phyloP scores from a whole-genome alignment of 345 rosid genomes.

The Citrus maxima region DNA sequence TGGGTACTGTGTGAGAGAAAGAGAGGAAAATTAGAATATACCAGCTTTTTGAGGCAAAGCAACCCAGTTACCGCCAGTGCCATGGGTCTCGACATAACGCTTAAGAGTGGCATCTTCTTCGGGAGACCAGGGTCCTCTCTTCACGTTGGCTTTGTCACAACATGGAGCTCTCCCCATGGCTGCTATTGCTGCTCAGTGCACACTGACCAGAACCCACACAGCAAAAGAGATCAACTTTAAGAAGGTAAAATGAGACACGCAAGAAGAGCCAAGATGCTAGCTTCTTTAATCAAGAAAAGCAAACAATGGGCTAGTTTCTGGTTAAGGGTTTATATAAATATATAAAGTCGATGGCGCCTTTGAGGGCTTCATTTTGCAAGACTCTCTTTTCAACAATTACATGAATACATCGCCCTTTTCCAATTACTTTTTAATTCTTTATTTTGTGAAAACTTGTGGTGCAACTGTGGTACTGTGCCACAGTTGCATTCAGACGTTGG shows the following conservation, averaged over 20 bases:
- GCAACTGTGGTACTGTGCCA: no score
- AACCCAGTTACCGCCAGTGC: conserved; percentile 56
- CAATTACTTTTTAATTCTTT: no score
- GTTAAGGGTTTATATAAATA: conserved; percentile 2
- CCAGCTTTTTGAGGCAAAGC: conserved; percentile 63
- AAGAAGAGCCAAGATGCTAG: background rate
- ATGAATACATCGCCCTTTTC: background rate
- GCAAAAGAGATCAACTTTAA: background rate
- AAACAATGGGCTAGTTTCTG: conserved; percentile 13
- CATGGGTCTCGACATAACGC: conserved; percentile 35
- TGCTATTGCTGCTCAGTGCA: background rate
- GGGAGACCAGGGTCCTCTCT: conserved; percentile 73
- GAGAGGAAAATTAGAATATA: conserved; percentile 2
- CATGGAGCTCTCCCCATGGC: conserved; percentile 67
- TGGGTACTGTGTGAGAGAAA: background rate
- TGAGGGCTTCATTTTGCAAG: conserved; percentile 6
- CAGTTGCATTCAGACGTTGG: no score
- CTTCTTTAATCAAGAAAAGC: background rate
- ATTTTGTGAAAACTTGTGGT: no score
- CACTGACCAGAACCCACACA: background rate
- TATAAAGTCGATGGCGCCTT: conserved; percentile 15
- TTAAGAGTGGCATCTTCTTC: conserved; percentile 60
- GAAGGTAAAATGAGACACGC: conserved; percentile 17
- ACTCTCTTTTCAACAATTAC: background rate
- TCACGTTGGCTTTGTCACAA: conserved; percentile 59